Evolutionary conservation across 2,329 filamentous ascomycete species (phyloP), one percentile per base, ranked within the genome.

Genomic region (Diaporthe sp.): DNA sequence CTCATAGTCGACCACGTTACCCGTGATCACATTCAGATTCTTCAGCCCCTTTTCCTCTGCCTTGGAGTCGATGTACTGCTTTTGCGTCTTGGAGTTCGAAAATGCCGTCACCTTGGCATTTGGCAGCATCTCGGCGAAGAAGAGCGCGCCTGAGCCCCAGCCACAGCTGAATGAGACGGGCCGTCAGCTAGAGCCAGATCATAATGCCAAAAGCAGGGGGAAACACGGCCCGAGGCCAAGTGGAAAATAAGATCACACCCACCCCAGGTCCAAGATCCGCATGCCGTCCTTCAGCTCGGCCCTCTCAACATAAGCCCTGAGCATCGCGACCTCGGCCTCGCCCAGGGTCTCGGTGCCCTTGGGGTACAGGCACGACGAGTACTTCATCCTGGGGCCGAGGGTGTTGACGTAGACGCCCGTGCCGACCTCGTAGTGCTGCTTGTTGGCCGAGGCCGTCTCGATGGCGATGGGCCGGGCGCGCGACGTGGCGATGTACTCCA

Each of bases 381-480:
- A 94, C 87, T 94, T 94, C 92, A 94, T 94, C 73, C 92, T 85
- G 5, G 91, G 91, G 0, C 93, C 93, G 17, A 94, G 84, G 82
- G 88, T 91, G 39, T 88, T 89, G 39, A 84, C 83, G 55, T 94
- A 82, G 34, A 94, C 90, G 4, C 90, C 90, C 0, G 92, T 93
- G 53, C 91, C 91, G 55, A 94, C 92, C 83, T 94, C 92, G 80
- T 94, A 94, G 83, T 94, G 92, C 86, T 94, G 92, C 79, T 89
- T 85, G 81, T 94, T 94, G 31, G 93, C 92, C 2, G 87, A 85
- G 4, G 86, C 87, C 0, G 92, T 93, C 82, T 93, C 90, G 78
- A 94, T 88, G n/a, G 92, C 93, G 77, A 94, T 94, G 15, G 92
- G 92, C 49, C 88, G 86, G 22, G 84, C 86, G 28, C 90, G 87